Conservation (phyloP, 495 filamentous ascomycete genomes). For the Penicillium angulare region DNA sequence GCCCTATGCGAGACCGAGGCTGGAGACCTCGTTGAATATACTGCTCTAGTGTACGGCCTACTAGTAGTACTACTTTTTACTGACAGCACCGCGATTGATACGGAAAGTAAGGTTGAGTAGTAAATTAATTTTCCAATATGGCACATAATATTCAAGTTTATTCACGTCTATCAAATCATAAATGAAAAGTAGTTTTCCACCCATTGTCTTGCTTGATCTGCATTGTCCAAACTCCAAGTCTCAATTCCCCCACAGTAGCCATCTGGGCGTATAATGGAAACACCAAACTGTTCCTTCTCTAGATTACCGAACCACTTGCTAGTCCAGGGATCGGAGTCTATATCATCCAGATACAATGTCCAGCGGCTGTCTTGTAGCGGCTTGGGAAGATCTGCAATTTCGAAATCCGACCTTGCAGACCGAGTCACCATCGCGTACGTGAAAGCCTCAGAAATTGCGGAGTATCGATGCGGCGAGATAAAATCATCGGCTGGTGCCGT, state of each 20-base stretch:
- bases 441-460: conserved; percentile 54
- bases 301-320: conserved; percentile 63
- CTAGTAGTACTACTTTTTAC: too few species aligned
- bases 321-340: conserved; percentile 52
- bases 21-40: too few species aligned
- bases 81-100: too few species aligned
- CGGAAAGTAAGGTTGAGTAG: too few species aligned
- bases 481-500: conserved; percentile 54
- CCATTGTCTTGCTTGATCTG: conserved; percentile 49
- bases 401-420: conserved; percentile 54
- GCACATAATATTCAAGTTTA: neutral
- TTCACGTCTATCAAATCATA: conserved; percentile 1
- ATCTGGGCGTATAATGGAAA: conserved; percentile 65
- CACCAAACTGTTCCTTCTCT: conserved; percentile 46
- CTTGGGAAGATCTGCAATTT: conserved; percentile 58
- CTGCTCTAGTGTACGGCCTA: too few species aligned
- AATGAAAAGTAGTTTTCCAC: conserved; percentile 57
- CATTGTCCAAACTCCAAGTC: conserved; percentile 48
- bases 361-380: conserved; percentile 59
- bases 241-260: conserved; percentile 63
- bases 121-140: too few species aligned
- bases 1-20: too few species aligned
- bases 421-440: conserved; percentile 59
- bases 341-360: conserved; percentile 66
- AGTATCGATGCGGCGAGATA: conserved; percentile 59